Evolutionary conservation across 768 basidiomycete species (phyloP).

Genomic region (Rhodosporidiobolus odoratus): DNA sequence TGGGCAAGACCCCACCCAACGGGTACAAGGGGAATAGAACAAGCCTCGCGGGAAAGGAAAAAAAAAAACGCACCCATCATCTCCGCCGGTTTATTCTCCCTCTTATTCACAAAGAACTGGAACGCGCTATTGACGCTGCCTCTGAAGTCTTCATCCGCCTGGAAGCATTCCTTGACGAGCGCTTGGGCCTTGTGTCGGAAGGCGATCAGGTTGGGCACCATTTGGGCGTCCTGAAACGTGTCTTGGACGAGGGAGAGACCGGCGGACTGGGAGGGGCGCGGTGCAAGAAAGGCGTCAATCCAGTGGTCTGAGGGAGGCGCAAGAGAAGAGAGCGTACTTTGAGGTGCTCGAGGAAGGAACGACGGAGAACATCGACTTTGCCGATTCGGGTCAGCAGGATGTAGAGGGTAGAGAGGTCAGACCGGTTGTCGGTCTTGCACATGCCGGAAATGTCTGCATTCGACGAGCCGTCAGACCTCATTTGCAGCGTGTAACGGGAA

Average conservation of each 20-base stretch:
- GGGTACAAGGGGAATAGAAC: neutral
- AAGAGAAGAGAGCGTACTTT: conserved; percentile 50
- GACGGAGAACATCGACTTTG: conserved; percentile 55
- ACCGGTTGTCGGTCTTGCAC: conserved; percentile 53
- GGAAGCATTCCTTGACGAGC: conserved; percentile 55
- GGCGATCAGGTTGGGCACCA: conserved; percentile 67
- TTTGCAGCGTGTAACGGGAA: neutral
- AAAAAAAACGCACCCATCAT: conserved; percentile 55
- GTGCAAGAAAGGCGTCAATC: too few species aligned
- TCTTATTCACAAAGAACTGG: conserved; percentile 64
- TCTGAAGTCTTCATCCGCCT: conserved; percentile 47
- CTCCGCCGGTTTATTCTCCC: conserved; percentile 74
- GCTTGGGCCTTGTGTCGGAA: conserved; percentile 61
- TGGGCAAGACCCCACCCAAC: conserved; percentile 51
- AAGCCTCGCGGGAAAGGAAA: too few species aligned
- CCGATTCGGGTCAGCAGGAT: conserved; percentile 59
- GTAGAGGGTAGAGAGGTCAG: conserved; percentile 57
- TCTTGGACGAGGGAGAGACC: conserved; percentile 67
- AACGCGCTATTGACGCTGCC: conserved; percentile 57
- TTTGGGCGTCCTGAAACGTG: conserved; percentile 60
- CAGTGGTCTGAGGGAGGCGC: neutral
- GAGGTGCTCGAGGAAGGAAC: conserved; percentile 60
- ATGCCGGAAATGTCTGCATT: conserved; percentile 55
- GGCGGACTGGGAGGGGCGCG: conserved; percentile 52
- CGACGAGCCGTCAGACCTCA: conserved; percentile 42